Evolutionary conservation across 2,329 filamentous ascomycete genomes (phyloP).

Genomic region (Aureobasidium mangrovei): DNA sequence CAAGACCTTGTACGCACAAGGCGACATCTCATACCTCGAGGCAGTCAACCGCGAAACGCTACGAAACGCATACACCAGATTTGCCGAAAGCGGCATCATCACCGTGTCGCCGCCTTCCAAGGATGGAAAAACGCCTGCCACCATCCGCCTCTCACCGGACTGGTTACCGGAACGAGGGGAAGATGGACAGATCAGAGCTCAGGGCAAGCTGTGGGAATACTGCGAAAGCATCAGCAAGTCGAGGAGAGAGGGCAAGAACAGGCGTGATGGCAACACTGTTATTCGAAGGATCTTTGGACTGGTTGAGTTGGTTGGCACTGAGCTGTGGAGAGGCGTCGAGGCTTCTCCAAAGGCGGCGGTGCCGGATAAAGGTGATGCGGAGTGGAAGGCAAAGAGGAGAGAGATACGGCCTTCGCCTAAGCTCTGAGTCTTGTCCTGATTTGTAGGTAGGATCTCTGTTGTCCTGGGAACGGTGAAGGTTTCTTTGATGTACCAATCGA

Average conservation of each 20-base stretch:
- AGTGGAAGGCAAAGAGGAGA: slow-evolving; percentile 8
- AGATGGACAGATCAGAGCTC: slow-evolving; percentile 53
- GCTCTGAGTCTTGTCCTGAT: not conserved
- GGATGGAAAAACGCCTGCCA: slow-evolving; percentile 51
- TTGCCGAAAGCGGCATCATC: slow-evolving; percentile 85
- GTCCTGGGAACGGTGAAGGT: no score
- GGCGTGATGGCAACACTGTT: slow-evolving; percentile 86
- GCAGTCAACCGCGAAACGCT: slow-evolving; percentile 97
- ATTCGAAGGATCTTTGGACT: slow-evolving; percentile 70
- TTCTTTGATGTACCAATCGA: no score
- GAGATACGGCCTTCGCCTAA: slow-evolving; percentile 1
- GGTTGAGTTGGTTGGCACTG: slow-evolving; percentile 62
- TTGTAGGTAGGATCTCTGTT: no score
- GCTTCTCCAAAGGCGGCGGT: not conserved
- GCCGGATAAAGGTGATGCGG: not conserved
- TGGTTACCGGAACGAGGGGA: slow-evolving; percentile 55
- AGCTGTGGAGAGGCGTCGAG: slow-evolving; percentile 47
- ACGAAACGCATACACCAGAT: slow-evolving; percentile 82
- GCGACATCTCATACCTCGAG: slow-evolving; percentile 93
- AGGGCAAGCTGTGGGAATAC: slow-evolving; percentile 82
- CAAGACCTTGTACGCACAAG: slow-evolving; percentile 95
- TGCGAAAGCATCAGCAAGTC: slow-evolving; percentile 77
- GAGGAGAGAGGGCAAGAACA: slow-evolving; percentile 86
- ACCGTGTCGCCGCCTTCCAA: slow-evolving; percentile 56
- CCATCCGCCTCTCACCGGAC: slow-evolving; percentile 53